Evolutionary conservation across 371 early-diverging fungal species (phyloP).

Genomic region (Saksenaea oblongispora): DNA sequence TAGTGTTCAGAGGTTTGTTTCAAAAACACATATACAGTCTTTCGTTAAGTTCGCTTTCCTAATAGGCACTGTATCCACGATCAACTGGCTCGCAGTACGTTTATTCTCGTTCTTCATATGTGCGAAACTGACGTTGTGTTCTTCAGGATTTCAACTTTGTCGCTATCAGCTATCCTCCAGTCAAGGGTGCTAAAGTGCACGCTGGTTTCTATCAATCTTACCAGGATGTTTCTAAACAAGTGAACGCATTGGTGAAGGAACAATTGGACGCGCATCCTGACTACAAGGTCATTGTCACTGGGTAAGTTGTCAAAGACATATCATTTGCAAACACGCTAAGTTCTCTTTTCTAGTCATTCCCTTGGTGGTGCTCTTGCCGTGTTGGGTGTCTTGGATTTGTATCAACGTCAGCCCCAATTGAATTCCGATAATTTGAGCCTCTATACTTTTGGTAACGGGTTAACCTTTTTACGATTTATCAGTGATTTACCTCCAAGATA

Average conservation of each 20-base stretch:
- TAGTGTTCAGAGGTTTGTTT: conserved; percentile 10
- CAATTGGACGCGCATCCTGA: conserved; percentile 9
- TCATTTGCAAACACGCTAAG: no score
- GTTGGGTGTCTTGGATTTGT: conserved; percentile 8
- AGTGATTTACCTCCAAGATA: neutral
- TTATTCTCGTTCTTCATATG: neutral
- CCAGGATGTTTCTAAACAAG: neutral
- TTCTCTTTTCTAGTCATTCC: conserved; percentile 9
- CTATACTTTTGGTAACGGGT: conserved; percentile 8
- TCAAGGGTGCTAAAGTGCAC: conserved; percentile 16
- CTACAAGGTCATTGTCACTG: conserved; percentile 10
- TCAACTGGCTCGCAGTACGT: conserved; percentile 22
- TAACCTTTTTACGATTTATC: neutral
- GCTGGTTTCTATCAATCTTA: conserved; percentile 10
- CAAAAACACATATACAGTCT: neutral
- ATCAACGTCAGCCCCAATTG: conserved; percentile 4
- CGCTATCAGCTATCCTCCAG: conserved; percentile 12
- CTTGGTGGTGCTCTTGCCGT: conserved; percentile 24
- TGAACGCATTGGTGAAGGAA: neutral
- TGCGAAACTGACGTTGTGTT: neutral
- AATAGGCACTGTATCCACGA: conserved; percentile 10
- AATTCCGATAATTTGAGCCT: neutral
- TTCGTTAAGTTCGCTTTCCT: neutral
- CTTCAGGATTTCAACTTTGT: neutral
- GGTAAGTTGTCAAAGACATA: conserved; percentile 1